These are phyloP conservation scores for Ceratocystis albifundus DNA, from an alignment of 2,329 filamentous ascomycete species.

Conservation along the genomic window DNA sequence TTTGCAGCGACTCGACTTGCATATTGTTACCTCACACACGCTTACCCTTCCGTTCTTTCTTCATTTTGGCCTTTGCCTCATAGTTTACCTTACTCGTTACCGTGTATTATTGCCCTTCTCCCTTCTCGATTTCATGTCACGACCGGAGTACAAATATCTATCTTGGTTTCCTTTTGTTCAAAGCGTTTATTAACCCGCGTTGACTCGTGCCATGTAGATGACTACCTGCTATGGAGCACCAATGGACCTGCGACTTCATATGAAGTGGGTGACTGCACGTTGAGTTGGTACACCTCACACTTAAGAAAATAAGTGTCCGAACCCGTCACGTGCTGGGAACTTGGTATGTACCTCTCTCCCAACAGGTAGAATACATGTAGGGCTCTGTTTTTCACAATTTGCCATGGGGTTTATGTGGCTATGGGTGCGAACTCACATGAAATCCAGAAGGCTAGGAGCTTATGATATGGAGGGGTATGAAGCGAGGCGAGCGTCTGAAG, in stretches of 20 bases:
- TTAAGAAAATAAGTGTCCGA: not conserved
- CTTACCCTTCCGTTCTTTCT: not conserved
- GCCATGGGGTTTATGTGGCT: not conserved
- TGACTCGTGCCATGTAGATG: not conserved
- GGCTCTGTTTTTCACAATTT: not conserved
- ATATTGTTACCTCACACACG: slow-evolving; percentile 2
- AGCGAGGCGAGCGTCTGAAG: not conserved
- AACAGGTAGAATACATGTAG: no score
- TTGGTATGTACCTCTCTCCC: no score
- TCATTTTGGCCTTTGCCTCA: no score
- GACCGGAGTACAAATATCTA: not conserved
- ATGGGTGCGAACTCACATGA: not conserved
- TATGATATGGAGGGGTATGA: not conserved
- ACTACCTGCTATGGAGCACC: no score
- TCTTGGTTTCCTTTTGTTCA: not conserved
- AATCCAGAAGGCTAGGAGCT: not conserved
- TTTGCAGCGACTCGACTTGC: slow-evolving; percentile 1
- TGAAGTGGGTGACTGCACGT: not conserved
- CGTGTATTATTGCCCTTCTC: no score
- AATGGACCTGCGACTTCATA: not conserved
- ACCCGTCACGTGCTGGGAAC: not conserved
- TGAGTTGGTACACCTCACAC: not conserved
- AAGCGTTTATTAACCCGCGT: not conserved
- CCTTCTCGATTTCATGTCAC: not conserved
- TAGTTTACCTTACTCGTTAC: no score